Base-by-base conservation (phyloP, 495 filamentous ascomycete genomes). In the Penicillium atrosanguineum region DNA sequence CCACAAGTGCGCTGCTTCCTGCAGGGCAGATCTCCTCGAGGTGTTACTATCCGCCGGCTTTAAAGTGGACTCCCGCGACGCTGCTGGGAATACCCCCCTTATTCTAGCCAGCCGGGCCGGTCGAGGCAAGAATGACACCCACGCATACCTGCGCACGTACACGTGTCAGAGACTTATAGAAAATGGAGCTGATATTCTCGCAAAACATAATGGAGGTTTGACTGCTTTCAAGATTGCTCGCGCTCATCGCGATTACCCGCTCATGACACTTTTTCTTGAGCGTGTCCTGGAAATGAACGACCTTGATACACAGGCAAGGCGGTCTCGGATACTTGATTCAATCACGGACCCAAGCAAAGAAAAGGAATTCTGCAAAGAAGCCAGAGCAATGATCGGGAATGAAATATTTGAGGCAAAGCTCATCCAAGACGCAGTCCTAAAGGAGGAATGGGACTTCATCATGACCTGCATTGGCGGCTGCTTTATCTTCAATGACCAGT, bases 371-470 rank as follows among this genome's bases (percentile, higher is more conserved):
- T 26, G 43, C 48, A 20, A 36, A 25, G 43, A 36, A 26, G 29
- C 54, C 1, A 38, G 28, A 52, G 34, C 18, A 0, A 19, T 52
- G 16, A 56, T 56, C 18, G 37, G 54, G 11, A 19, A 34, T 19
- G 54, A 56, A 4, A 25, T 47, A 12, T 19, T 52, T 8, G 36
- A 56, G 1, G 36, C 34, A 3, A 4, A 25, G 11, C 12, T 54
- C 14, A 12, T 58, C 18, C 5, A 5, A 2, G 15, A 50, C 6
- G 55, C 55, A 29, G 46, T 19, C 6, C 11, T 5, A 21, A 26
- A 54, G 21, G 45, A 49, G 2, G 55, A 58, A 46, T 58, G 55
- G 55, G 45, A 54, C 1, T 58, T 58, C 29, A 12, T 58, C 14
- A 58, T 54, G 41, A 45, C 50, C 14, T 58, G 55, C 23, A 19